phyloP scores from a whole-genome alignment of 2,329 filamentous ascomycete genomes.

The Aspergillus chevalieri region DNA sequence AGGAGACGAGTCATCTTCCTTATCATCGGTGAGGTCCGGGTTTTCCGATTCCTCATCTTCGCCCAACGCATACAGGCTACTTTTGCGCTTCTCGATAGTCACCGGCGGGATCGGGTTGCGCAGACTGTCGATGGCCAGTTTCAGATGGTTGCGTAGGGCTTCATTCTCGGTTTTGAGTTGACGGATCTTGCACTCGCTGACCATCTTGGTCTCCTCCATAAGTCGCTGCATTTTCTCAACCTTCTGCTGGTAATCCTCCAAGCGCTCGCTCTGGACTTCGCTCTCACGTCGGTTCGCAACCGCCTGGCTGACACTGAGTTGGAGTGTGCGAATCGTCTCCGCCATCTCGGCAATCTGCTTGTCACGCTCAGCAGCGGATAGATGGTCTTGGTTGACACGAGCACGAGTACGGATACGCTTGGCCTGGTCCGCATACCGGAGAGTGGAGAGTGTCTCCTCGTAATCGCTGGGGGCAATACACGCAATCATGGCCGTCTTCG shows the following conservation, averaged over 20 bases:
- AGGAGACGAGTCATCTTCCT: conserved; percentile 30
- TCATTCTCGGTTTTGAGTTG: conserved; percentile 87
- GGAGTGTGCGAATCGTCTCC: conserved; percentile 81
- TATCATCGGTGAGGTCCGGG: conserved; percentile 28
- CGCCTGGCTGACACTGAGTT: conserved; percentile 63
- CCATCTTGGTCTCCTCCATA: conserved; percentile 89
- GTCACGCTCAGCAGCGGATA: conserved; percentile 87
- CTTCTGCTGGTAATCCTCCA: conserved; percentile 91
- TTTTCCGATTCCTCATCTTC: conserved; percentile 51
- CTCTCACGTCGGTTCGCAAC: conserved; percentile 66
- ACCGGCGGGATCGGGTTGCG: conserved; percentile 77
- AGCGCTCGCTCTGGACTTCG: conserved; percentile 68
- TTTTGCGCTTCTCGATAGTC: conserved; percentile 26
- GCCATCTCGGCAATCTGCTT: conserved; percentile 92
- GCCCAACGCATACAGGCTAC: conserved; percentile 38
- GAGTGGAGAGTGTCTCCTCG: conserved; percentile 90
- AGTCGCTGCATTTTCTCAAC: conserved; percentile 85
- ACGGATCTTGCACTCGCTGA: conserved; percentile 89
- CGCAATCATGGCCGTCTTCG: conserved; percentile 98
- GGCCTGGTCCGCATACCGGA: conserved; percentile 94
- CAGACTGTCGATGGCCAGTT: conserved; percentile 74
- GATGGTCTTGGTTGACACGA: conserved; percentile 90
- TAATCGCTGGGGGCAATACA: conserved; percentile 95
- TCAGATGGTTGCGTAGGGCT: conserved; percentile 77
- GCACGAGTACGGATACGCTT: conserved; percentile 94